Evolutionary conservation across 2,329 filamentous ascomycete species (phyloP), one percentile per base, ranked within the genome.

Genomic region (Colletotrichum spinosum): DNA sequence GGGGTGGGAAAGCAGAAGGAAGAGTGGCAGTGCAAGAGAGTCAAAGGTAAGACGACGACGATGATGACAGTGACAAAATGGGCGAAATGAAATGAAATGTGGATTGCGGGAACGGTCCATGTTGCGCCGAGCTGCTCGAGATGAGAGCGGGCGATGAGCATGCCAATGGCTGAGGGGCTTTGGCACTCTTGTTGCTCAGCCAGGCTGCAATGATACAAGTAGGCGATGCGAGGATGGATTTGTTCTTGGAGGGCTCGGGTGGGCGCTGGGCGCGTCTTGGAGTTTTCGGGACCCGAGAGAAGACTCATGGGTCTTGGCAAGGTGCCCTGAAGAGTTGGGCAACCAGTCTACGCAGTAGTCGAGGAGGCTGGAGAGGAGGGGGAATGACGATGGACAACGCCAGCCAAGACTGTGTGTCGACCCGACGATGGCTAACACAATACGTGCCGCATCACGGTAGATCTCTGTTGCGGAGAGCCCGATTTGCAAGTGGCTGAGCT

Each of bases 21-120:
- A 45, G 37, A n/a, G 61, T 61, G 61, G 61, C 61, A 65, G 61
- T 65, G 61, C 61, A 60, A 50, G 38, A 55, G 45, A 61, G 45
- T 55, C 50, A 55, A 55, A 45, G 51, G 42, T 52, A 4, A 52
- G 51, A 55, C 17, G 44, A 46, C 17, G 12, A 51, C 35, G 44
- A 41, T 42, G 45, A 55, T n/a, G 51, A 42, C 37, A 34, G 17
- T 44, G 54, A 46, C 25, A 55, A n/a, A 49, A 17, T 33, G 13
- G 35, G 33, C 44, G 51, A 38, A 58, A 50, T 41, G 45, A 65
- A 60, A 60, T 60, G 50, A 55, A 34, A 7, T 34, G 50, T 50
- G 61, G 45, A 35, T 51, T 54, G 41, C 34, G 38, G 44, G 49
- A 61, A 65, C 62, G 46, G 35, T 50, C 45, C 8, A 51, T 54